Evolutionary conservation across 75 land plant species (phyloP), one percentile per base, ranked within the genome.

Genomic region (Picea glauca): DNA sequence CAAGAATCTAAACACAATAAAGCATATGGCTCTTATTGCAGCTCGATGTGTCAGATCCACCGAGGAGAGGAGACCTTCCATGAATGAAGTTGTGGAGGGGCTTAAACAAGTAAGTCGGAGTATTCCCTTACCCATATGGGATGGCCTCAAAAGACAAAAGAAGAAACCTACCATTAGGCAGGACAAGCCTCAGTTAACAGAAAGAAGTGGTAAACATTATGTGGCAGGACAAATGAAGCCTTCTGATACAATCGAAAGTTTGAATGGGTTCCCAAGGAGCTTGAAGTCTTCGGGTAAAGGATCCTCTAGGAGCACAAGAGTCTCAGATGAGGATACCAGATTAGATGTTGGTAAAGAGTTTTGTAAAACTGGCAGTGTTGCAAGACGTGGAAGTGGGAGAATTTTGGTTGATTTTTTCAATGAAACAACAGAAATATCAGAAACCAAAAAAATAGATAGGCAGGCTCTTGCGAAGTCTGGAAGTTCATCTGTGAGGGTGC

Each of bases 241-340:
- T 43, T 67, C 43, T 35, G 38, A 35, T 35, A 35, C 38, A 35
- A 35, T 35, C 3, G 38, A 35, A 35, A 35, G 38, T 5, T 0
- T 38, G 72, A 35, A 38, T 67, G 40, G 32, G 20, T 17, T 33
- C 46, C 46, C 72, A 7, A 67, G 38, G 20, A 38, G n/a, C 5
- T 38, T 67, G 72, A 67, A 67, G 17, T 67, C 72, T 1, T 38
- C 32, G 43, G 72, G 14, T 2, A 67, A 43, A 38, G 43, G 15
- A 38, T 67, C 72, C 40, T 67, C 72, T 12, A 67, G 43, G 72
- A 67, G 46, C 72, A 67, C 38, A 35, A 35, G 72, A 38, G 72
- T 67, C n/a, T 35, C 43, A 5, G 43, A 67, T 18, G 72, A 67
- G 72, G 72, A 67, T 15, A 13, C 72, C n/a, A 66, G 4, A 32